phyloP scores from a whole-genome alignment of 495 filamentous ascomycete genomes.

The Monascus purpureus region DNA sequence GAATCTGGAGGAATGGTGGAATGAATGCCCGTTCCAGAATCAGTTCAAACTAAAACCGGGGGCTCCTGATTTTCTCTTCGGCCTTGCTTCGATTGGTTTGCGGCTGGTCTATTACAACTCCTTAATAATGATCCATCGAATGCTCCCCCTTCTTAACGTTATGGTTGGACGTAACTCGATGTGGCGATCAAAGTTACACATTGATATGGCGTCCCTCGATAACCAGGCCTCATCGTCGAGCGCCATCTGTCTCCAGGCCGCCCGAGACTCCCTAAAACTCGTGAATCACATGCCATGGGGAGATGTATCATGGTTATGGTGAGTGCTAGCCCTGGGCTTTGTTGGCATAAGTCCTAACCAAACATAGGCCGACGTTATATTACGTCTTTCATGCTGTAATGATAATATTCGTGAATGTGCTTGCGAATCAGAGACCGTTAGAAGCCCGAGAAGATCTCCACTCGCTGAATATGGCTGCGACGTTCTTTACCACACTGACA shows the following conservation, averaged over 20 bases:
- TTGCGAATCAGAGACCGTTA: constrained; percentile 74
- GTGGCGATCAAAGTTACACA: constrained; percentile 68
- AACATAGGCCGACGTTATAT: constrained; percentile 73
- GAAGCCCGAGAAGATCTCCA: constrained; percentile 71
- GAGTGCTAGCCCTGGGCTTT: constrained; percentile 16
- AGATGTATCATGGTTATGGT: constrained; percentile 91
- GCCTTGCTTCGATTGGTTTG: constrained; percentile 75
- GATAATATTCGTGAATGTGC: constrained; percentile 84
- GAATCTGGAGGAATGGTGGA: constrained; percentile 85
- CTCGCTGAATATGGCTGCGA: constrained; percentile 76
- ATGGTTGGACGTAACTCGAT: constrained; percentile 68
- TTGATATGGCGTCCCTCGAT: constrained; percentile 29
- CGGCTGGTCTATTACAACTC: constrained; percentile 95
- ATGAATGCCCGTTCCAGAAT: constrained; percentile 58
- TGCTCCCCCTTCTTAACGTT: constrained; percentile 86
- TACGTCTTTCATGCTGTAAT: constrained; percentile 87
- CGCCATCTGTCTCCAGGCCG: constrained; percentile 71
- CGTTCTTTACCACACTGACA: constrained; percentile 65
- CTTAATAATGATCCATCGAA: constrained; percentile 87
- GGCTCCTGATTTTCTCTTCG: constrained; percentile 68
- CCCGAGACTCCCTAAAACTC: constrained; percentile 76
- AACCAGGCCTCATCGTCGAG: constrained; percentile 73
- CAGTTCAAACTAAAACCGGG: constrained; percentile 70
- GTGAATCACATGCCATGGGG: constrained; percentile 89
- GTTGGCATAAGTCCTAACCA: constrained; percentile 3